phyloP scores from a whole-genome alignment of 305 asterid genomes.

The Fraxinus ornus region DNA sequence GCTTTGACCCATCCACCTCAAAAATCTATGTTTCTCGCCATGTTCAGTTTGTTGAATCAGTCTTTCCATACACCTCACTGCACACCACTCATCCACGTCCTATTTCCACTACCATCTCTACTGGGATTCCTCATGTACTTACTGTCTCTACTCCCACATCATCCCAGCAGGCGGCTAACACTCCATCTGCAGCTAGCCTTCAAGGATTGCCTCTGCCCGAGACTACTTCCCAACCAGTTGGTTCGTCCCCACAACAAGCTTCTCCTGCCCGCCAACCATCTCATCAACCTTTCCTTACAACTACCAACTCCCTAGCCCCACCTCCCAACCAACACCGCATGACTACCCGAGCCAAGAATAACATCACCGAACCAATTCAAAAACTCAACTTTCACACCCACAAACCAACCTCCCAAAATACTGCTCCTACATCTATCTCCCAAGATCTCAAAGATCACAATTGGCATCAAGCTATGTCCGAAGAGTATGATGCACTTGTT shows the following conservation, averaged over 20 bases:
- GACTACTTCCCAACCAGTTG: no score
- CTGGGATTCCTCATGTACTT: not conserved
- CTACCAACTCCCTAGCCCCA: not conserved
- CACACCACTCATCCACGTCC: not conserved
- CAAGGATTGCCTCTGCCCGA: no score
- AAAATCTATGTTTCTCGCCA: not conserved
- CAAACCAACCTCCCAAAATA: not conserved
- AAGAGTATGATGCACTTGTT: not conserved
- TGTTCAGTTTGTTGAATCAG: not conserved
- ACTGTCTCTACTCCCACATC: not conserved
- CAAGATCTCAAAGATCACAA: not conserved
- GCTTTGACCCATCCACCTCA: not conserved
- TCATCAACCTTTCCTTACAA: not conserved
- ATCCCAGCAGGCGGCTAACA: no score
- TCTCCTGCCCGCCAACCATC: not conserved
- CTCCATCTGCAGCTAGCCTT: no score
- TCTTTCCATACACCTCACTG: not conserved
- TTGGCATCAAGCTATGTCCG: not conserved
- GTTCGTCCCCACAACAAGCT: no score
- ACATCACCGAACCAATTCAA: not conserved
- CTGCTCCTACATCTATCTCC: no score
- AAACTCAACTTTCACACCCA: not conserved
- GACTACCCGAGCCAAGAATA: not conserved
- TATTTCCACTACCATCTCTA: not conserved
- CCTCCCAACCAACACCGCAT: not conserved